These are phyloP conservation scores for Sclerotinia glacialis DNA, from an alignment of 2,329 filamentous ascomycete species.

Conservation along the genomic window DNA sequence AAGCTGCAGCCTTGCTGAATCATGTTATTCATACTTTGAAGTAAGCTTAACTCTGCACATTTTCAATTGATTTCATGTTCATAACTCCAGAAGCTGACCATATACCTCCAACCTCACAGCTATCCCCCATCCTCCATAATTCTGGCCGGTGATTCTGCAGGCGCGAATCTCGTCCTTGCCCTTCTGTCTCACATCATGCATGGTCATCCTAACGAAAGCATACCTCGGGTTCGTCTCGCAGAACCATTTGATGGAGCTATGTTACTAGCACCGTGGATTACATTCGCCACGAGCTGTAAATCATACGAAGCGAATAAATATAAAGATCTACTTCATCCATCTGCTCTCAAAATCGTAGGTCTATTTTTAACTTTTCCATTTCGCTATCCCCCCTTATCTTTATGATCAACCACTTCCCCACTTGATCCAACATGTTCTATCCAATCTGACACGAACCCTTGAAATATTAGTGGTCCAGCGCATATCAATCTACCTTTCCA, in stretches of 20 bases:
- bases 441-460: slow-evolving; percentile 41
- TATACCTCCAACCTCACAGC: slow-evolving; percentile 59
- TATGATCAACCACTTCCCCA: neutral
- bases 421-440: slow-evolving; percentile 44
- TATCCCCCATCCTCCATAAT: slow-evolving; percentile 47
- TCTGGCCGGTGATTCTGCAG: slow-evolving; percentile 53
- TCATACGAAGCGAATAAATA: slow-evolving; percentile 47
- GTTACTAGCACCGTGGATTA: slow-evolving; percentile 58
- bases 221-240: slow-evolving; percentile 44
- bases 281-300: slow-evolving; percentile 47
- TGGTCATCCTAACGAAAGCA: slow-evolving; percentile 58
- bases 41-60: slow-evolving; percentile 35
- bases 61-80: slow-evolving; percentile 51
- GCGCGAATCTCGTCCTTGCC: slow-evolving; percentile 48
- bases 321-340: slow-evolving; percentile 50
- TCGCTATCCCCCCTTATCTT: slow-evolving; percentile 28
- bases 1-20: slow-evolving; percentile 46
- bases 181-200: slow-evolving; percentile 53
- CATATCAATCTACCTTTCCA: slow-evolving; percentile 28
- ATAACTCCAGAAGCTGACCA: slow-evolving; percentile 44
- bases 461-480: slow-evolving; percentile 38
- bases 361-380: too few relatives aligned
- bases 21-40: slow-evolving; percentile 42
- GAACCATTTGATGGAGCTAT: slow-evolving; percentile 49
- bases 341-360: slow-evolving; percentile 27